Evolutionary conservation across 768 basidiomycete genomes (phyloP).

Genomic region (Mycena polygramma): DNA sequence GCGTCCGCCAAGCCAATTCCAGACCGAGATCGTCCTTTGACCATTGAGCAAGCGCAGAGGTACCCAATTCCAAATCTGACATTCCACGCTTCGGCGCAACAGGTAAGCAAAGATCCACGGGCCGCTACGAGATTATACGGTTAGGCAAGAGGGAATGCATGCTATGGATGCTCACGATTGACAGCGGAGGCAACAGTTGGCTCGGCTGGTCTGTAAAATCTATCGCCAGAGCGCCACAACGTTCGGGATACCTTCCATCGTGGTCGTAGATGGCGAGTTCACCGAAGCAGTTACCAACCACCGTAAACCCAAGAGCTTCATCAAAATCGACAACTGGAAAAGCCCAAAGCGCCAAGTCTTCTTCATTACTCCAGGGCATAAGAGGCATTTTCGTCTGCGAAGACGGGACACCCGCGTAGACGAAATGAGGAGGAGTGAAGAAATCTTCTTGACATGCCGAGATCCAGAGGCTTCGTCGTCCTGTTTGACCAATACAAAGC

Average conservation of each 20-base stretch:
- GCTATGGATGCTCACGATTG: neutral
- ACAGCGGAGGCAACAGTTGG: neutral
- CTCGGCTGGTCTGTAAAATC: neutral
- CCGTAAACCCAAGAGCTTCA: conserved; percentile 31
- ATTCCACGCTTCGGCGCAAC: neutral
- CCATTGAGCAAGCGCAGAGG: conserved; percentile 1
- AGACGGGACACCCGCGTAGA: neutral
- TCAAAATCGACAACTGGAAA: conserved; percentile 26
- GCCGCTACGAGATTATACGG: neutral
- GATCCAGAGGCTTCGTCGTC: conserved; percentile 19
- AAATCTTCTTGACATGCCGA: neutral
- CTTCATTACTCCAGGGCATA: conserved; percentile 6
- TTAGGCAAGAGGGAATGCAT: neutral
- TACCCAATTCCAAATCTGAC: neutral
- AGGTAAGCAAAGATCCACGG: neutral
- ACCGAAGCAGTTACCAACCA: conserved; percentile 34
- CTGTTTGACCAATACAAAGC: neutral
- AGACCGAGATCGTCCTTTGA: conserved; percentile 10
- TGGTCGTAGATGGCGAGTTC: conserved; percentile 28
- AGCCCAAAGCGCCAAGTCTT: conserved; percentile 26
- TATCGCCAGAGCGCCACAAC: neutral
- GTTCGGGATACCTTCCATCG: neutral
- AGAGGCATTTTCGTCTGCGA: neutral
- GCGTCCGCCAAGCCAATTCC: neutral
- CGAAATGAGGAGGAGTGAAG: neutral